These are phyloP conservation scores for Neurospora sp. DNA, from an alignment of 495 filamentous ascomycete species.

Conservation along the genomic window DNA sequence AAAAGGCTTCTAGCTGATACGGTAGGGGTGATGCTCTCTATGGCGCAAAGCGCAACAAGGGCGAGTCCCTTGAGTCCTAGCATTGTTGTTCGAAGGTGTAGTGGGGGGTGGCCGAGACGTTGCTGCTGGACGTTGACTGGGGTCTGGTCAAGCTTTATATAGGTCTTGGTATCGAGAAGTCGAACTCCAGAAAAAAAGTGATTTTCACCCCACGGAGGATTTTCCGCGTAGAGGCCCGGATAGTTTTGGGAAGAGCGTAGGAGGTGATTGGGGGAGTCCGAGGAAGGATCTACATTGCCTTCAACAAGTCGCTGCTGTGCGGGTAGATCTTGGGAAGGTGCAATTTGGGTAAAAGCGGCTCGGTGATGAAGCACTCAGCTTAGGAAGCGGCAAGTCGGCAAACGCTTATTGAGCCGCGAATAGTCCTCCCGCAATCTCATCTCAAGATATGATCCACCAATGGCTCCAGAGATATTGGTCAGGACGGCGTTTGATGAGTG, in stretches of 20 bases:
- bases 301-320: background rate
- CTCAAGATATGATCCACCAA: background rate
- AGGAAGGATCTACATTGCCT: background rate
- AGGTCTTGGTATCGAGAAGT: background rate
- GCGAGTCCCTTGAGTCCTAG: constrained; percentile 7
- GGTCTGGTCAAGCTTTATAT: background rate
- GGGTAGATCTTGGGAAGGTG: background rate
- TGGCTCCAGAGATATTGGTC: background rate
- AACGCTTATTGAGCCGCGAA: background rate
- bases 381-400: background rate
- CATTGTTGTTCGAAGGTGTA: background rate
- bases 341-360: background rate
- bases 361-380: background rate
- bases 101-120: background rate
- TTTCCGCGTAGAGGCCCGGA: background rate
- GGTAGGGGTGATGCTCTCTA: constrained; percentile 3
- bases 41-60: constrained; percentile 10
- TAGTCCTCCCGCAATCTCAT: background rate
- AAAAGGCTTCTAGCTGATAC: background rate
- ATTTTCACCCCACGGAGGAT: background rate
- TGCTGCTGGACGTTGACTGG: background rate
- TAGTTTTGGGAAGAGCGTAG: background rate
- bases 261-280: background rate
- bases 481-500: background rate
- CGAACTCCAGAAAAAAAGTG: background rate